phyloP scores from a whole-genome alignment of 768 basidiomycete genomes.

The Hygrocybe punicea region DNA sequence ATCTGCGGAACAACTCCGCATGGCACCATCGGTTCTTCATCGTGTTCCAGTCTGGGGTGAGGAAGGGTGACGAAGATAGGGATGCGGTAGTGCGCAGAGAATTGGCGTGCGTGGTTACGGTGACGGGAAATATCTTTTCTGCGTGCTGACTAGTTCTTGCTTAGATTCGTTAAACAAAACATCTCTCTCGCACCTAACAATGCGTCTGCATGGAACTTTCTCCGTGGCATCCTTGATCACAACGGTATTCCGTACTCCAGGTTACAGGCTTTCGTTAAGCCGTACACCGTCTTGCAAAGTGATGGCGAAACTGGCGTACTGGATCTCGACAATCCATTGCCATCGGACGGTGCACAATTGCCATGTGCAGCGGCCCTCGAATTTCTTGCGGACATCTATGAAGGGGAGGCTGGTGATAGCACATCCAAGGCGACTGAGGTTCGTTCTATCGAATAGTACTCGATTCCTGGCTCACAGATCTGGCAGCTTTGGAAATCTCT shows the following conservation, averaged over 20 bases:
- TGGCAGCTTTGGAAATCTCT: conserved; percentile 67
- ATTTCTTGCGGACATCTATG: conserved; percentile 77
- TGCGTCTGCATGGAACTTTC: conserved; percentile 94
- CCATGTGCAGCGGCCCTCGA: conserved; percentile 80
- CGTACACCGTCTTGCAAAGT: conserved; percentile 50
- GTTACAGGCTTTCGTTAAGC: conserved; percentile 56
- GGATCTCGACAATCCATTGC: conserved; percentile 73
- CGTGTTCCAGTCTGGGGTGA: conserved; percentile 64
- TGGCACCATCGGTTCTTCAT: conserved; percentile 97
- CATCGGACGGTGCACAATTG: conserved; percentile 60
- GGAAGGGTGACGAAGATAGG: conserved; percentile 59
- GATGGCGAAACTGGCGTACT: conserved; percentile 43
- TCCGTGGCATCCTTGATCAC: conserved; percentile 76
- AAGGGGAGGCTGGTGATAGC: conserved; percentile 49
- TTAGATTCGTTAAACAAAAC: conserved; percentile 76
- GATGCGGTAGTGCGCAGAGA: conserved; percentile 64
- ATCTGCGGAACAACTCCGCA: conserved; percentile 93
- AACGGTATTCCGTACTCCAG: conserved; percentile 55
- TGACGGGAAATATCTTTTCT: neutral
- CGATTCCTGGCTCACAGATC: conserved; percentile 1
- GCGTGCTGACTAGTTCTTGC: neutral
- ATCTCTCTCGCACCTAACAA: conserved; percentile 90
- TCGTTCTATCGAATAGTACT: conserved; percentile 9
- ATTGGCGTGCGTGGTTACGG: conserved; percentile 56
- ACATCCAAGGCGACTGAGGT: conserved; percentile 51